Conservation (phyloP, 2,329 filamentous ascomycete genomes). For the Penicillium occitanis region DNA sequence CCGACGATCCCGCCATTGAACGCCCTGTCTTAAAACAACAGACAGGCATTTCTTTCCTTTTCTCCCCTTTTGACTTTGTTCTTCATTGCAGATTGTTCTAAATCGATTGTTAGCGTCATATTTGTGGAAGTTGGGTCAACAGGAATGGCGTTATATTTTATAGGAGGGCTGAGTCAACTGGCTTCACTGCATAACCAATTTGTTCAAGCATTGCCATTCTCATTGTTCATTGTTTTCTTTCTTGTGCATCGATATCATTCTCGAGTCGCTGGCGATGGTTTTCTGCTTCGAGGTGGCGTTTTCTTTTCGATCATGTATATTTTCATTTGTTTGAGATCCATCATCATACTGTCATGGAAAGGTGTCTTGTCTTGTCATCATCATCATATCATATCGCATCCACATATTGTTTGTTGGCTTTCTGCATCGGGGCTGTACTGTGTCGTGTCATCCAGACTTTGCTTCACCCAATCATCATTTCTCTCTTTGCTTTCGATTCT, state of each 20-base stretch:
- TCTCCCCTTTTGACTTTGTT: background rate
- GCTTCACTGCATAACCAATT: slow-evolving; percentile 11
- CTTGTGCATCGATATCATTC: slow-evolving; percentile 5
- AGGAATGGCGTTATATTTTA: slow-evolving; percentile 13
- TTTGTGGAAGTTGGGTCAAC: background rate
- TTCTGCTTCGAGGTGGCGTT: slow-evolving; percentile 4
- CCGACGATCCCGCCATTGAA: slow-evolving; percentile 34
- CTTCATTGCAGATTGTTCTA: background rate
- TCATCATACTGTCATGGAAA: slow-evolving; percentile 15
- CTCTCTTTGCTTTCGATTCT: background rate
- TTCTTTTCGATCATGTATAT: slow-evolving; percentile 12
- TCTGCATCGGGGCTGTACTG: slow-evolving; percentile 14
- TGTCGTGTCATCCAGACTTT: slow-evolving; percentile 12
- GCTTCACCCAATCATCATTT: background rate
- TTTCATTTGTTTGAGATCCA: slow-evolving; percentile 13
- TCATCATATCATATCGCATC: slow-evolving; percentile 8
- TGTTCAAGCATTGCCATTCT: background rate
- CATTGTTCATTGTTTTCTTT: background rate
- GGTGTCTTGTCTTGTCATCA: slow-evolving; percentile 12
- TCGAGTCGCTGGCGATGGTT: slow-evolving; percentile 16
- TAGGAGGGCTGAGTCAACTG: background rate
- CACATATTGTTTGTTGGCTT: slow-evolving; percentile 4
- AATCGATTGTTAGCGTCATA: slow-evolving; percentile 7
- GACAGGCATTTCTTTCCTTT: background rate
- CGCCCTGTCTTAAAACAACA: slow-evolving; percentile 1